A percentile compares a stretch with the other conserved stretches of the same genome.
phyloP scores from a whole-genome alignment of 176 grass and related monocot species.

The Oryza officinalis region DNA sequence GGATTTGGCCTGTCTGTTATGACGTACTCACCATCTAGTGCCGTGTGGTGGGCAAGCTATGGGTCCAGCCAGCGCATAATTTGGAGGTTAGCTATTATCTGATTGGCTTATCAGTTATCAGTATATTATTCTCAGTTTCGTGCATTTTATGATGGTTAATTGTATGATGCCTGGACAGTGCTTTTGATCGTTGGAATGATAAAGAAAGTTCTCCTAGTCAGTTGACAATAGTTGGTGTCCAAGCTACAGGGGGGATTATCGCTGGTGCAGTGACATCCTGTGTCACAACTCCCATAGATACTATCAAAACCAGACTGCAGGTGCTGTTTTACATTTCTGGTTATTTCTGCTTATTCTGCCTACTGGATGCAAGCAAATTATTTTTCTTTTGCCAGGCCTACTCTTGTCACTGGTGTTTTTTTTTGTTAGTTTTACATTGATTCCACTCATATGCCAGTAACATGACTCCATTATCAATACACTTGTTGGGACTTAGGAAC shows the following conservation, averaged over 20 bases:
- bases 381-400: background rate
- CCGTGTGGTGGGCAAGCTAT: constrained; percentile 99
- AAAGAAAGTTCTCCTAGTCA: constrained; percentile 56
- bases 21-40: constrained; percentile 92
- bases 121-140: background rate
- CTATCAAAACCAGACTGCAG: constrained; percentile 95
- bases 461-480: constrained; percentile 24
- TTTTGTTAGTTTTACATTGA: background rate
- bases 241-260: constrained; percentile 87
- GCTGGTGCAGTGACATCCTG: constrained; percentile 87
- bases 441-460: background rate
- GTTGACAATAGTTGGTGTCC: constrained; percentile 79
- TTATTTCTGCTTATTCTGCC: constrained; percentile 22
- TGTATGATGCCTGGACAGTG: constrained; percentile 42
- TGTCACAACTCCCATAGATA: constrained; percentile 94
- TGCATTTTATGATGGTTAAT: constrained; percentile 25
- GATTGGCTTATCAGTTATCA: background rate
- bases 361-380: constrained; percentile 6
- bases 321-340: constrained; percentile 41
- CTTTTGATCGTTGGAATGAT: constrained; percentile 61
- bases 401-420: constrained; percentile 19
- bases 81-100: constrained; percentile 68
- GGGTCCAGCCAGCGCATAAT: constrained; percentile 92
- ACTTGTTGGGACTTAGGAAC: constrained; percentile 14
- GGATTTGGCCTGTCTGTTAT: constrained; percentile 95